Conservation (phyloP, 768 basidiomycete species). For the Mrakia gelida region DNA sequence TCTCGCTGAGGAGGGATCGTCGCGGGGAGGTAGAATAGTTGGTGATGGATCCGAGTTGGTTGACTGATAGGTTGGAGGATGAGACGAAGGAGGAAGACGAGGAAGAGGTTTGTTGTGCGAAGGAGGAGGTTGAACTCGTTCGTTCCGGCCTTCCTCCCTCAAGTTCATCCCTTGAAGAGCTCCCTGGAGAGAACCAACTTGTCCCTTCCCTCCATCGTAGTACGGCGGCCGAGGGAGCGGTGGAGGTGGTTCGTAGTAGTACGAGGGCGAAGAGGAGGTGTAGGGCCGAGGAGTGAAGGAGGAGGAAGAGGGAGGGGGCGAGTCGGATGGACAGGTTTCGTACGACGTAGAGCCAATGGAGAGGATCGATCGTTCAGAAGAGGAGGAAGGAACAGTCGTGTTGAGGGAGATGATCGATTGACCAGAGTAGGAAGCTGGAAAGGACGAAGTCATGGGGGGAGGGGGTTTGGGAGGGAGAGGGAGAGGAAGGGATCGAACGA, state of each 20-base stretch:
- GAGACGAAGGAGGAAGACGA: neutral
- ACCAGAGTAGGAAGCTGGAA: neutral
- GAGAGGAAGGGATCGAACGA: neutral
- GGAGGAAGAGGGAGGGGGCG: neutral
- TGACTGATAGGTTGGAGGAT: neutral
- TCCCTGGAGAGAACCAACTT: neutral
- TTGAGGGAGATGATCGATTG: neutral
- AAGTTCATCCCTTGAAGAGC: neutral
- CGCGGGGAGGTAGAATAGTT: neutral
- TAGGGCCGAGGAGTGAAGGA: neutral
- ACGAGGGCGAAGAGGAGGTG: neutral
- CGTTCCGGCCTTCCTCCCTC: neutral
- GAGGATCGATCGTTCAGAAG: neutral
- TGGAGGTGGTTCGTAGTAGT: neutral
- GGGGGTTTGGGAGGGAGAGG: neutral
- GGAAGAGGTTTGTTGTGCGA: slow-evolving; percentile 1
- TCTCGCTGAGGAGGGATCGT: neutral
- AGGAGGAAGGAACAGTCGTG: neutral
- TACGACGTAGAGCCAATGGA: neutral
- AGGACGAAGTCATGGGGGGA: neutral
- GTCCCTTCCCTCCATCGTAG: neutral
- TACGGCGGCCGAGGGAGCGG: neutral
- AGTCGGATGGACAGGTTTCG: slow-evolving; percentile 5
- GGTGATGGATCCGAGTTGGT: neutral
- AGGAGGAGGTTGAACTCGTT: too few relatives aligned